Conservation (phyloP, 2,329 filamentous ascomycete species). For the Ophiostoma sp. region DNA sequence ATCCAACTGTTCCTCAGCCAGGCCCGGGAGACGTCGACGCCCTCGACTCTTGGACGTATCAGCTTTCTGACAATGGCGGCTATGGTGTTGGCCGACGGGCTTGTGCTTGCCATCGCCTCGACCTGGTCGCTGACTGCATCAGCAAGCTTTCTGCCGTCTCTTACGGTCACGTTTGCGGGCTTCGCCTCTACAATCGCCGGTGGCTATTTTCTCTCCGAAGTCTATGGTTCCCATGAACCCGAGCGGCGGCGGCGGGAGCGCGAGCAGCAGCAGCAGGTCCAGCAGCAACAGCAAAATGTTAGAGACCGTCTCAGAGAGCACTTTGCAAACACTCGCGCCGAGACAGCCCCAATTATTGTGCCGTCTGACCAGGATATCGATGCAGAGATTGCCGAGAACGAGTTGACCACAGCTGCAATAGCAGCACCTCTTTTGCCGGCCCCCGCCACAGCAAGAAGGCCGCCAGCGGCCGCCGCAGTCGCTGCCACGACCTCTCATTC, state of each 20-base stretch:
- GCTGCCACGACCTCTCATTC: conserved; percentile 30
- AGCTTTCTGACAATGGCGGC: conserved; percentile 58
- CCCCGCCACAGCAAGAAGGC: conserved; percentile 29
- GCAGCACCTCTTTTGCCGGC: conserved; percentile 30
- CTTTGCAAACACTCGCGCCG: conserved; percentile 29
- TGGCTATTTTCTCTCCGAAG: conserved; percentile 53
- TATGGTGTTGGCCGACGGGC: conserved; percentile 59
- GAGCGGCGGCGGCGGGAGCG: conserved; percentile 44
- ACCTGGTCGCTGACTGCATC: conserved; percentile 53
- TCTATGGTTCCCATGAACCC: conserved; percentile 57
- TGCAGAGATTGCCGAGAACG: conserved; percentile 49
- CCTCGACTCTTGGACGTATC: conserved; percentile 60
- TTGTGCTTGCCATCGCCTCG: conserved; percentile 52
- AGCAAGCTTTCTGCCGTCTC: conserved; percentile 52
- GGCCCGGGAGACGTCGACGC: conserved; percentile 61
- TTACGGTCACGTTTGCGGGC: conserved; percentile 48
- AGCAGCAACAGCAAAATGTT: conserved; percentile 30
- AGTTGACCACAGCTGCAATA: conserved; percentile 31
- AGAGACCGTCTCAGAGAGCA: conserved; percentile 21
- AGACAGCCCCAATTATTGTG: conserved; percentile 42
- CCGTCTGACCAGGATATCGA: conserved; percentile 60
- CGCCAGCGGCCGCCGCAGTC: conserved; percentile 26
- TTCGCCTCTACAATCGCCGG: conserved; percentile 55
- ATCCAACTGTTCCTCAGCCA: conserved; percentile 57
- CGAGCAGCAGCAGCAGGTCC: conserved; percentile 31